These are phyloP conservation scores for Paspalum vaginatum DNA, from an alignment of 176 grass and related monocot genomes.

Conservation along the genomic window DNA sequence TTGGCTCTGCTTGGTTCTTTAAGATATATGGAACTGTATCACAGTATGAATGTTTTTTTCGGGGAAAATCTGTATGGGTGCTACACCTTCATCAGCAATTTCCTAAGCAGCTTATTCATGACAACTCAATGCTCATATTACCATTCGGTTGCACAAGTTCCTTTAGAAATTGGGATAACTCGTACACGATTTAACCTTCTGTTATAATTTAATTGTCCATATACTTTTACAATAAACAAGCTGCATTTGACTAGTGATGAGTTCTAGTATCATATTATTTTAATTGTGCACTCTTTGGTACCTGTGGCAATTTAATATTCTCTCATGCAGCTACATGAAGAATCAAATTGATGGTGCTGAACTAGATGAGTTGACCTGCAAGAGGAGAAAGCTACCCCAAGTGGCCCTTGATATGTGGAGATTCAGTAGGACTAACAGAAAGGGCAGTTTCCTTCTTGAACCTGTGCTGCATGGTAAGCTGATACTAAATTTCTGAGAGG, in stretches of 20 bases:
- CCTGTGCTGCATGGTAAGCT: conserved; percentile 61
- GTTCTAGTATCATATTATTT: neutral
- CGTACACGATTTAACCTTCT: neutral
- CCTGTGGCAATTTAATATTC: neutral
- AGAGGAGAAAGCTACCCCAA: conserved; percentile 76
- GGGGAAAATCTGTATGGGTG: neutral
- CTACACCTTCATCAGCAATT: neutral
- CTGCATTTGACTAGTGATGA: conserved; percentile 8
- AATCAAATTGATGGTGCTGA: conserved; percentile 45
- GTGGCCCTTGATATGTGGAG: conserved; percentile 57
- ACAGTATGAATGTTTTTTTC: neutral
- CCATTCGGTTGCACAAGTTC: conserved; percentile 3
- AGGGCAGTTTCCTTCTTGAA: conserved; percentile 55
- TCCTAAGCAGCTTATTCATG: conserved; percentile 8
- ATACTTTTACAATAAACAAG: neutral
- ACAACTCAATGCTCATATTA: neutral
- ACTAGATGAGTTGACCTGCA: conserved; percentile 42
- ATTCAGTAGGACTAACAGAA: conserved; percentile 44
- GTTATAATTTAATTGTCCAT: neutral
- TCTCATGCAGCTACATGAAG: conserved; percentile 47
- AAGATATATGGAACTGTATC: neutral
- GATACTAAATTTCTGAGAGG: neutral
- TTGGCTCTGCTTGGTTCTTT: neutral
- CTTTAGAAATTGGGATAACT: neutral
- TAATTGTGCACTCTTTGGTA: neutral